Evolutionary conservation across 208 protist species (phyloP).

Genomic region (Leishmania amazonensis): DNA sequence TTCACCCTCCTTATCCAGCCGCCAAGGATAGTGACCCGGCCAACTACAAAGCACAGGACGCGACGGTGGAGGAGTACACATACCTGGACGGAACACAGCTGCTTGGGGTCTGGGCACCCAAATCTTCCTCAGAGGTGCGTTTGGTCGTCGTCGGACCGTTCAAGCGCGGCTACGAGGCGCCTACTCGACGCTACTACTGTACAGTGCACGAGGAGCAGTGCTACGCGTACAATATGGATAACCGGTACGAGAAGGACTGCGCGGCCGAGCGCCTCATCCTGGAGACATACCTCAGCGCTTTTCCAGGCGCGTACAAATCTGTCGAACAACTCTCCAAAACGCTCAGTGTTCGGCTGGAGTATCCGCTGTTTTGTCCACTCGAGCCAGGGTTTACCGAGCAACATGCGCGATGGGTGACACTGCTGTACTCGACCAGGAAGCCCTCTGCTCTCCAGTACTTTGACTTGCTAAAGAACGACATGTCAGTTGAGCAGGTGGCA

Average conservation of each 20-base stretch:
- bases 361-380: constrained; percentile 74
- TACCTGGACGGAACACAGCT: constrained; percentile 85
- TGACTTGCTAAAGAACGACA: constrained; percentile 39
- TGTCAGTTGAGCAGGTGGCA: constrained; percentile 48
- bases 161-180: constrained; percentile 16
- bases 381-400: constrained; percentile 66
- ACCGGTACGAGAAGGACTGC: constrained; percentile 87
- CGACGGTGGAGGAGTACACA: constrained; percentile 54
- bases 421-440: constrained; percentile 62
- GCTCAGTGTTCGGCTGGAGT: constrained; percentile 60
- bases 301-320: constrained; percentile 22
- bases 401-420: constrained; percentile 63
- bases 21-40: constrained; percentile 35
- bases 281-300: constrained; percentile 47
- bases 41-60: constrained; percentile 49
- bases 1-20: constrained; percentile 92
- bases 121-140: constrained; percentile 95
- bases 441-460: constrained; percentile 37
- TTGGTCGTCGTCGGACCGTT: constrained; percentile 83
- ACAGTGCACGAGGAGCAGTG: constrained; percentile 92
- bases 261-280: constrained; percentile 83
- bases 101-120: constrained; percentile 93
- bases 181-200: constrained; percentile 74
- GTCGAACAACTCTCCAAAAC: constrained; percentile 46
- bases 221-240: constrained; percentile 93